Conservation (phyloP, 192 early-diverging fungal species). For the Funneliformis geosporum region DNA sequence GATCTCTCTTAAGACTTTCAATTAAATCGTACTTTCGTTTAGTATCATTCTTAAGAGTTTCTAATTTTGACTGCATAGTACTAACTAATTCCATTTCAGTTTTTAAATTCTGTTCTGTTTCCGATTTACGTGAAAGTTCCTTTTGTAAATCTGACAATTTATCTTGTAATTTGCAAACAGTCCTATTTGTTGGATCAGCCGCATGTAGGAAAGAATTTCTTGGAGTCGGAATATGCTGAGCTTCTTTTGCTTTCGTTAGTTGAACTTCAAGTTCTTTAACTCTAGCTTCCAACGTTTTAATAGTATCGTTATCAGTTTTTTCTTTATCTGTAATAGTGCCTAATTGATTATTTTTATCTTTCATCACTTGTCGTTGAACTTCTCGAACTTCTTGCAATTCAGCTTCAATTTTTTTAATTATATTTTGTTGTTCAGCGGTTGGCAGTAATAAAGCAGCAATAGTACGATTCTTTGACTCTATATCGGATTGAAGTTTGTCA, state of each 20-base stretch:
- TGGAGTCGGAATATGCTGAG: slow-evolving; percentile 18
- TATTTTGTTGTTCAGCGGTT: slow-evolving; percentile 8
- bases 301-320: neutral
- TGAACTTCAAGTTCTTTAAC: slow-evolving; percentile 15
- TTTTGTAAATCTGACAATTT: slow-evolving; percentile 23
- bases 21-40: slow-evolving; percentile 29
- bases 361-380: neutral
- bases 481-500: slow-evolving; percentile 13
- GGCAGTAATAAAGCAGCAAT: slow-evolving; percentile 25
- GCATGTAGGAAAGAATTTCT: slow-evolving; percentile 12
- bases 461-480: slow-evolving; percentile 23
- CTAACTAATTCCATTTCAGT: slow-evolving; percentile 12
- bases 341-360: neutral
- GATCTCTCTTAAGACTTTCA: slow-evolving; percentile 18
- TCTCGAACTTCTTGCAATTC: slow-evolving; percentile 19
- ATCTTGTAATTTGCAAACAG: slow-evolving; percentile 1
- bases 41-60: slow-evolving; percentile 4
- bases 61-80: slow-evolving; percentile 16
- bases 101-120: neutral
- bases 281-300: slow-evolving; percentile 11
- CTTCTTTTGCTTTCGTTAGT: slow-evolving; percentile 19
- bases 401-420: neutral
- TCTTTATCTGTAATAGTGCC: neutral
- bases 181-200: neutral
- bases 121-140: slow-evolving; percentile 10